Evolutionary conservation across 1,284 basidiomycete genomes (phyloP).

Genomic region (Entoloma clypeatum): DNA sequence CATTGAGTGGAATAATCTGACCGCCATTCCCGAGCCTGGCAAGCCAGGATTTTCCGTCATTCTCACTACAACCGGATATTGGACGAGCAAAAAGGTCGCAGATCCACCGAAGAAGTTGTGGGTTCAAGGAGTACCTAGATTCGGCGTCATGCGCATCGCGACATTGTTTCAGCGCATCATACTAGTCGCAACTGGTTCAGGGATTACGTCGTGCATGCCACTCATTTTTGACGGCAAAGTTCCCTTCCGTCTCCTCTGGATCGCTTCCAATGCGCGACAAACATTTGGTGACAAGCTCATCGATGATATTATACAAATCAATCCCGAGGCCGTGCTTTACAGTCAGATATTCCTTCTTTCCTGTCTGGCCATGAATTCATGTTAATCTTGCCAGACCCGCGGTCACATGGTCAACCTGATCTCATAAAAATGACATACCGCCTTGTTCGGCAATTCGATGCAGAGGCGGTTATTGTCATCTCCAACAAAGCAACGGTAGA

Average conservation of each 20-base stretch:
- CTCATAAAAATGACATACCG: no score
- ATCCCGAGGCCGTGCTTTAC: conserved; percentile 55
- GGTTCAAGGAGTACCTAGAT: conserved; percentile 57
- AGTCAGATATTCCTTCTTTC: conserved; percentile 31
- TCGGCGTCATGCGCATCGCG: conserved; percentile 54
- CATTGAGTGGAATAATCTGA: conserved; percentile 61
- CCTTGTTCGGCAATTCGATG: no score
- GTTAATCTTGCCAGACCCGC: no score
- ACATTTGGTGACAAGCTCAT: conserved; percentile 59
- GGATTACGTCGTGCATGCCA: conserved; percentile 58
- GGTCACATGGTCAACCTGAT: no score
- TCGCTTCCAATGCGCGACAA: conserved; percentile 54
- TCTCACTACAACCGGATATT: conserved; percentile 58
- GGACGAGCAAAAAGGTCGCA: conserved; percentile 50
- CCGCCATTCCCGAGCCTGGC: conserved; percentile 49
- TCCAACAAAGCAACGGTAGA: no score
- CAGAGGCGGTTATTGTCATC: no score
- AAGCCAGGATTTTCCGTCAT: conserved; percentile 54
- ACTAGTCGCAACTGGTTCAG: conserved; percentile 58
- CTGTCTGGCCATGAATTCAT: background rate
- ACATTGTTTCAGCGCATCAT: conserved; percentile 57
- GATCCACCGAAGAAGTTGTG: conserved; percentile 52
- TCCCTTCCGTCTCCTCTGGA: conserved; percentile 56
- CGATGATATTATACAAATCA: conserved; percentile 48
- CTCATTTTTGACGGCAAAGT: conserved; percentile 48